Base-by-base conservation (phyloP, 148 eudicot species). In the Cornus suecica region DNA sequence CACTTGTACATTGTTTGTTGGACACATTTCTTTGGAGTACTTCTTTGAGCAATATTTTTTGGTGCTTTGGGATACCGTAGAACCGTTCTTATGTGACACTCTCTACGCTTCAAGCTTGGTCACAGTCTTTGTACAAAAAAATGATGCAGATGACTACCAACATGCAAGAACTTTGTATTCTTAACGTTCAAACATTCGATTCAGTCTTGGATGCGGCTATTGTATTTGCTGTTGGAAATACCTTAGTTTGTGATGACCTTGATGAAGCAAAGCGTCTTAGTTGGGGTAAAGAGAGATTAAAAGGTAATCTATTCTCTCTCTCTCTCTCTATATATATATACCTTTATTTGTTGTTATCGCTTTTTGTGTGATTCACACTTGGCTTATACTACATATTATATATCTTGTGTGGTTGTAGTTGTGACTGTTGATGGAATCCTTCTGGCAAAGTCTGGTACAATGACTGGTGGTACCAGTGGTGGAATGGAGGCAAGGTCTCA, bases 391-490 rank as follows among this genome's bases (percentile, higher is more conserved):
- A 42, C 14, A 58, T 22, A 48, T 63, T 61, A 20, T 15, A 20
- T 41, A 26, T 52, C 4, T 45, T 58, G 28, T 72, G 74, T 76
- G n/a, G n/a, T 74, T 74, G 73, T 79, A 96, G 99, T 96, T 86
- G 99, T 96, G 58, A 96, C 98, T 67, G 85, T 77, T 82, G 97
- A 93, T 89, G 99, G 99, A 75, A 93, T 85, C 60, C 86, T 96
- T 73, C 86, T 96, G 78, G 87, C 99, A 8, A 96, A 96, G 83
- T 76, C 99, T 78, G 99, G 99, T 69, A 96, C 98, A 74, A 96
- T 96, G 98, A 96, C 99, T 84, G 99, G 99, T 78, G 99, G 99
- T 60, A 93, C 97, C 29, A 93, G 97, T 85, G 97, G 98, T 71
- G 99, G 99, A 74, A 93, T 93, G 89, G 99, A 96, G 85, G 99